These are phyloP conservation scores for Geotrichum ghanense DNA, from an alignment of 805 yeast species.

Conservation along the genomic window DNA sequence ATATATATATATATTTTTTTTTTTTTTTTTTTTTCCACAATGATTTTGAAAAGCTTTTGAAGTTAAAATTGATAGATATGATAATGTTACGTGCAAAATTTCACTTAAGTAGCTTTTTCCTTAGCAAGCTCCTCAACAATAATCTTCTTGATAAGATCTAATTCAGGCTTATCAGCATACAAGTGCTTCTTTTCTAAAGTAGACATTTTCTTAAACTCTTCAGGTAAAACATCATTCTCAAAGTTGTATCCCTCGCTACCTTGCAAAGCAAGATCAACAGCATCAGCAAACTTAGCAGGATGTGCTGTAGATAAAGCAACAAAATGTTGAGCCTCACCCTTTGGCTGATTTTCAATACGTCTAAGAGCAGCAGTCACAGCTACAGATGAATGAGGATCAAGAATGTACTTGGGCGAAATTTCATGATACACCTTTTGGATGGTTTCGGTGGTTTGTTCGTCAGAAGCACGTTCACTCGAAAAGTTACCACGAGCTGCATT, in stretches of 20 bases:
- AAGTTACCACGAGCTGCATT: slow-evolving; percentile 58
- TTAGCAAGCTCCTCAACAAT: slow-evolving; percentile 61
- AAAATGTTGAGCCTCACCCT: slow-evolving; percentile 27
- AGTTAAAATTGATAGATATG: too few species aligned
- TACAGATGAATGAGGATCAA: slow-evolving; percentile 96
- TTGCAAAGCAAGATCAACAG: slow-evolving; percentile 71
- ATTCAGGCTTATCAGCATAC: slow-evolving; percentile 58
- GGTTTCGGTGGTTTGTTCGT: slow-evolving; percentile 67
- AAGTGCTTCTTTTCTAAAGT: slow-evolving; percentile 63
- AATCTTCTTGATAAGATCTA: slow-evolving; percentile 61
- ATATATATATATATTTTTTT: too few species aligned
- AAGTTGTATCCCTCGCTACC: slow-evolving; percentile 67
- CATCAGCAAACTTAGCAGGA: slow-evolving; percentile 97
- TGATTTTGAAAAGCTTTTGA: too few species aligned
- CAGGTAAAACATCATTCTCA: slow-evolving; percentile 81
- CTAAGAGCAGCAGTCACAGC: slow-evolving; percentile 75
- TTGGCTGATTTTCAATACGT: slow-evolving; percentile 39
- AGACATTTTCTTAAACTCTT: slow-evolving; percentile 64
- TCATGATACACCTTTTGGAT: slow-evolving; percentile 56
- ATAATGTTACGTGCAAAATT: too few species aligned
- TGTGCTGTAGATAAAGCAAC: slow-evolving; percentile 93
- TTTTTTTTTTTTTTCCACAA: too few species aligned
- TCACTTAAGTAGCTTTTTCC: too few species aligned
- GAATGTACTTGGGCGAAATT: slow-evolving; percentile 56
- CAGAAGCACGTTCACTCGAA: slow-evolving; percentile 68